Evolutionary conservation across 2,329 filamentous ascomycete species (phyloP).

Genomic region (Pseudocercospora macadamiae): DNA sequence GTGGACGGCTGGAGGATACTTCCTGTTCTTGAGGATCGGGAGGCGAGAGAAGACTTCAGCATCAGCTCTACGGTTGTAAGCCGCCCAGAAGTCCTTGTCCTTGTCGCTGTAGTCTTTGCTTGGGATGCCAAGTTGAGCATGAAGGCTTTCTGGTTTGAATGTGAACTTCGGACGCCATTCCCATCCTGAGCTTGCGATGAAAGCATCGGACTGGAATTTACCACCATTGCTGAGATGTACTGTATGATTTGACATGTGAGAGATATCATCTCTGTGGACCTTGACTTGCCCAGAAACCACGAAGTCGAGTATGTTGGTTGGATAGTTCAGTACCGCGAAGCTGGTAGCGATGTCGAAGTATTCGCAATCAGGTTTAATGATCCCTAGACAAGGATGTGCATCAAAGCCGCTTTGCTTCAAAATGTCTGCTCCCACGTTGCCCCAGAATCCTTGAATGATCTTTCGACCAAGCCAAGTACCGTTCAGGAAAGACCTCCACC

Average conservation of each 20-base stretch:
- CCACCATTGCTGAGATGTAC: slow-evolving; percentile 13
- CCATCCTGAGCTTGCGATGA: slow-evolving; percentile 20
- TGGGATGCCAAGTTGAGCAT: slow-evolving; percentile 19
- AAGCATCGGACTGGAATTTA: slow-evolving; percentile 11
- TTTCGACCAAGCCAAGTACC: slow-evolving; percentile 16
- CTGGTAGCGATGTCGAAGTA: slow-evolving; percentile 18
- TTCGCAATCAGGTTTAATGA: slow-evolving; percentile 13
- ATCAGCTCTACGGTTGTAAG: slow-evolving; percentile 16
- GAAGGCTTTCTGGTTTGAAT: slow-evolving; percentile 15
- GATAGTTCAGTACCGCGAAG: slow-evolving; percentile 17
- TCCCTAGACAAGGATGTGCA: slow-evolving; percentile 1
- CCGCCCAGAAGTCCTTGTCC: slow-evolving; percentile 11
- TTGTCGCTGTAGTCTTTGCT: slow-evolving; percentile 12
- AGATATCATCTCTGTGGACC: slow-evolving; percentile 17
- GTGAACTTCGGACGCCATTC: slow-evolving; percentile 14
- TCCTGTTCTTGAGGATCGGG: slow-evolving; percentile 3
- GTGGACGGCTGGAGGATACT: slow-evolving; percentile 2
- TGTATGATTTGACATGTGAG: slow-evolving; percentile 15
- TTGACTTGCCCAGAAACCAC: slow-evolving; percentile 18
- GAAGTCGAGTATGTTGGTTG: slow-evolving; percentile 15
- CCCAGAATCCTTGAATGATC: slow-evolving; percentile 14
- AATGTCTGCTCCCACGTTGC: slow-evolving; percentile 9
- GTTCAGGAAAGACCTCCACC: slow-evolving; percentile 21
- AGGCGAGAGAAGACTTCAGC: slow-evolving; percentile 16
- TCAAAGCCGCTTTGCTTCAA: slow-evolving; percentile 15